These are phyloP conservation scores for Lyophyllum semitale DNA, from an alignment of 768 basidiomycete genomes.

Conservation along the genomic window DNA sequence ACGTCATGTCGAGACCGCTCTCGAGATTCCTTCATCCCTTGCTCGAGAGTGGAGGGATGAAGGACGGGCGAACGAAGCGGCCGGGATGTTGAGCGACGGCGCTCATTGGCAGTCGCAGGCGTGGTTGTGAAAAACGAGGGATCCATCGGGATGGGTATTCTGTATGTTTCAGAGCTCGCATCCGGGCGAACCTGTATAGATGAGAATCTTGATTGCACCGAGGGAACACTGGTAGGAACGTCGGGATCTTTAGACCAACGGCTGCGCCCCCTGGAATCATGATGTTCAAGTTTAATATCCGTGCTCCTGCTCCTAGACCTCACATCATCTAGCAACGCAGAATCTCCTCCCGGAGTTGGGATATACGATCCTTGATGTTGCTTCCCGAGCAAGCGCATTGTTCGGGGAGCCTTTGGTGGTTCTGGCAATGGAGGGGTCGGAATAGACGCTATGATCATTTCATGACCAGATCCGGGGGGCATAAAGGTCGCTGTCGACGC, in stretches of 20 bases:
- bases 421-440: slow-evolving; percentile 5
- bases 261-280: background rate
- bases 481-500: background rate
- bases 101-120: background rate
- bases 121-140: slow-evolving; percentile 11
- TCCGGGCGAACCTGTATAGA: background rate
- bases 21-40: no score
- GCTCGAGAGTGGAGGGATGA: background rate
- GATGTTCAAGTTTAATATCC: background rate
- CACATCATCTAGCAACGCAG: background rate
- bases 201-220: background rate
- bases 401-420: slow-evolving; percentile 19
- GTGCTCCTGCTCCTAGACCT: background rate
- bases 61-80: background rate
- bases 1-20: background rate
- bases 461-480: background rate
- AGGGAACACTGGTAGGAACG: background rate
- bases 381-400: slow-evolving; percentile 15
- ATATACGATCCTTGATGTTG: background rate
- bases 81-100: background rate
- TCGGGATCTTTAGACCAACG: background rate
- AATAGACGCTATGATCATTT: background rate
- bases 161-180: background rate
- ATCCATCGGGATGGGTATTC: slow-evolving; percentile 19
- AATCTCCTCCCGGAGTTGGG: background rate